Evolutionary conservation across 2,329 filamentous ascomycete genomes (phyloP), one percentile per base, ranked within the genome.

Genomic region (Diaporthe destruens): DNA sequence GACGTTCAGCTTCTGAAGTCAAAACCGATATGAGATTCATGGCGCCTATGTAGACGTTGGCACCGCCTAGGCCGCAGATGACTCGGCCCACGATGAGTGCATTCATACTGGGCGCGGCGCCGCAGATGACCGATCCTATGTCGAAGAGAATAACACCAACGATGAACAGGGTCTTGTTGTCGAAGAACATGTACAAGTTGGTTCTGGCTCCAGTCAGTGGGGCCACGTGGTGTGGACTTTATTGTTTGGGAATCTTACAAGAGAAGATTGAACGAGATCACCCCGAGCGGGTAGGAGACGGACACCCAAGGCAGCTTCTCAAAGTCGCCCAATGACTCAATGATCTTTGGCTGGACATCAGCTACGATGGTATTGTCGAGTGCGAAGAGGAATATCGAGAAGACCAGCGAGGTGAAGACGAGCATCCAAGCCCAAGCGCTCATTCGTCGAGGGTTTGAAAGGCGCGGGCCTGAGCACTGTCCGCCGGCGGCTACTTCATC

Each of bases 301-400:
- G 47, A 55, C 6, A 71, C 34, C 69, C 69, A 66, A n/a, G 57
- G 23, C 16, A 71, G 6, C 25, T 55, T 53, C 3, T 65, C 47
- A 36, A 66, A 51, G 9, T 36, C 68, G 9, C 57, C 61, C 29
- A 74, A 42, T 39, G 59, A 49, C 11, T 66, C 18, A 36, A 71
- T 59, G 53, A 74, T 69, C 34, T 69, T 59, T 29, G 51, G 49
- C 54, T 71, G 61, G 54, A 74, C 54, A 68, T 74, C 53, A 2
- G 69, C 72, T n/a, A 71, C 69, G 25, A 74, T 65, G n/a, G 72
- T 74, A 34, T 70, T 74, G 69, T 74, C 72, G 18, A 74, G 72
- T 20, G 72, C 72, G 32, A 68, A 74, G 39, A 74, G 56, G 39
- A 74, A 74, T 6, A 54, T 44, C 3, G 42, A 20, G 36, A 51